Conservation (phyloP, 2,329 filamentous ascomycete genomes). For the Leptographium galeiforme region DNA sequence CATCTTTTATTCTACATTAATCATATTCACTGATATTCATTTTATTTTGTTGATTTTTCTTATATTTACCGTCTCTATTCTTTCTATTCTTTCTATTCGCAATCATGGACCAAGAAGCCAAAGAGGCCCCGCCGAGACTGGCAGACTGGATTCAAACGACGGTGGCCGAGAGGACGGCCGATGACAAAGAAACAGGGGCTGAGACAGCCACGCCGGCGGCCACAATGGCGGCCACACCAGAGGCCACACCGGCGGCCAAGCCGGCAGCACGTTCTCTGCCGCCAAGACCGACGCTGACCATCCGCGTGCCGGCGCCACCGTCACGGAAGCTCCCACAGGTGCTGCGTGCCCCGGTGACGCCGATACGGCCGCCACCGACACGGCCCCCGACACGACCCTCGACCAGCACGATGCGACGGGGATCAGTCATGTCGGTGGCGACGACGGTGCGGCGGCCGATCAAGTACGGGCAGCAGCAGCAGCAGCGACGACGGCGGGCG, state of each 20-base stretch:
- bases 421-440: not conserved
- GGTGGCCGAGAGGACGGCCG: not conserved
- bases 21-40: too few species aligned
- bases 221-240: too few species aligned
- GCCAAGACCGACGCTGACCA: not conserved
- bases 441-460: not conserved
- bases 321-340: not conserved
- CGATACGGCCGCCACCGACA: not conserved
- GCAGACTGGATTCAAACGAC: not conserved
- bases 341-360: not conserved
- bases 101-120: not conserved
- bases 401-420: not conserved
- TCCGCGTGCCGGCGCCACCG: not conserved
- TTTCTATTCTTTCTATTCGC: not conserved
- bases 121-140: not conserved
- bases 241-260: not conserved
- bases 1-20: too few species aligned
- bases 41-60: too few species aligned
- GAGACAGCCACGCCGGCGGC: too few species aligned
- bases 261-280: too few species aligned
- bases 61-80: too few species aligned
- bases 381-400: not conserved
- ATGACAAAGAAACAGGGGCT: not conserved
- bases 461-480: slow-evolving; percentile 5
- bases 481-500: slow-evolving; percentile 18